A percentile compares a stretch with the other conserved stretches of the same genome.
Conservation (phyloP, 352 stramenopile species). For the Pythium sukuiense region DNA sequence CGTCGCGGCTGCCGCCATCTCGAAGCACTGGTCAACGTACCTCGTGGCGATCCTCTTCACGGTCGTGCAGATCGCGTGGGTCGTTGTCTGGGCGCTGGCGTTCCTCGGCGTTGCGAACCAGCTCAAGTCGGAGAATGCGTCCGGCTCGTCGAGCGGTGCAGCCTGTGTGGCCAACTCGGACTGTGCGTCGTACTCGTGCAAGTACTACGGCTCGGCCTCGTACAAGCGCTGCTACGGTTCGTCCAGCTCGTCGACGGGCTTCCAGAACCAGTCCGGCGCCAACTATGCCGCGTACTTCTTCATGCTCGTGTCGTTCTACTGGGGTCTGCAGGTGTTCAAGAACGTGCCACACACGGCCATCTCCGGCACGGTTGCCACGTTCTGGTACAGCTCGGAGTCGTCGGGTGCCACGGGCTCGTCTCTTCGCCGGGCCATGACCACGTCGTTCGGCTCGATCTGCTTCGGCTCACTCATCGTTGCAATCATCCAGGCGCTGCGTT, state of each 20-base stretch:
- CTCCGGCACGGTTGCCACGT: conserved; percentile 92
- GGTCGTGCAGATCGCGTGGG: conserved; percentile 89
- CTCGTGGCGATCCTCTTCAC: conserved; percentile 85
- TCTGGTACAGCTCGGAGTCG: conserved; percentile 93
- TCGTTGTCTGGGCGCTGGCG: conserved; percentile 86
- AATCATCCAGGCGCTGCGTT: conserved; percentile 88
- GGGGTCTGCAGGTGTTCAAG: conserved; percentile 90
- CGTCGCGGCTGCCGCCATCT: conserved; percentile 86
- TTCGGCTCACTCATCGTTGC: conserved; percentile 94
- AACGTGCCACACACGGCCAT: conserved; percentile 94
- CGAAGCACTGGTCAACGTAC: conserved; percentile 89
- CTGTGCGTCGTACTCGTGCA: conserved; percentile 45
- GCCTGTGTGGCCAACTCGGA: conserved; percentile 33
- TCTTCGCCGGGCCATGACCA: conserved; percentile 86
- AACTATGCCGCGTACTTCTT: conserved; percentile 71
- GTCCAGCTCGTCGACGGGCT: conserved; percentile 26
- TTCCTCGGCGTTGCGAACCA: conserved; percentile 88
- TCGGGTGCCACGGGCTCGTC: conserved; percentile 79
- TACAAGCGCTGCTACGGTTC: conserved; percentile 25
- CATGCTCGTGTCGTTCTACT: conserved; percentile 94
- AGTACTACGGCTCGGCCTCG: conserved; percentile 11
- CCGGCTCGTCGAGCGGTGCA: conserved; percentile 13
- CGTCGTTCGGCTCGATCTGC: conserved; percentile 95
- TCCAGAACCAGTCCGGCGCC: conserved; percentile 35
- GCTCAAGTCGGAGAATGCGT: conserved; percentile 38